Base-by-base conservation (phyloP, 495 filamentous ascomycete species). In the Lophiostoma macrostomum region DNA sequence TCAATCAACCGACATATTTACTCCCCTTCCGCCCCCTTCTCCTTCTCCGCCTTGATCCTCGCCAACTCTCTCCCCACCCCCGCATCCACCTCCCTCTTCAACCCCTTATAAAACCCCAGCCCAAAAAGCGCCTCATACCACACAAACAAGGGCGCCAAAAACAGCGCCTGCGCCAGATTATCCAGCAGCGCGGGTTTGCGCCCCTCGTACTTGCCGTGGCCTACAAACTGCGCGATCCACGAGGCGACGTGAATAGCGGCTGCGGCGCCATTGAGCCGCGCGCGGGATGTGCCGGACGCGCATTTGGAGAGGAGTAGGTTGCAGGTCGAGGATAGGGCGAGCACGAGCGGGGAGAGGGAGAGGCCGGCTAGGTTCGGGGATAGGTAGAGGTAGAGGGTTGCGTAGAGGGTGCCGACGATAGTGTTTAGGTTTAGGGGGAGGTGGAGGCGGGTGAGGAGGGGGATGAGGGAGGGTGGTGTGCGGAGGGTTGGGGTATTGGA, bases 61-160 rank as follows among this genome's bases (percentile, higher is more conserved):
- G 24, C 27, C 22, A 53, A 22, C 50, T 53, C 39, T 13, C 4
- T 32, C 22, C 46, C 41, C 25, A 53, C 32, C 30, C 40, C 50
- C 22, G 1, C 30, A 28, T 57, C 53, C 8, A 57, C 53, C 45
- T 57, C 53, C 19, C 4, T 32, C 46, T 27, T 35, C 46, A 57
- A 45, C 16, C 25, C 29, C 35, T 20, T 32, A 50, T 57, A 57
- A 43, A 50, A 57, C 16, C 53, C 53, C 45, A 57, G 31, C 29
- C 28, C 44, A 31, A 57, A 57, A 36, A 57, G 27, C 4, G 25
- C 37, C 38, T 57, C 53, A 34, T 57, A 57, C 53, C 53, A 57
- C 27, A 57, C 53, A 45, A 57, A 57, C 53, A 57, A 16, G 29
- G 53, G 53, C 29, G 53, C 53, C 13, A 57, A 24, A 50, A 57